Evolutionary conservation across 257 asterid genomes (phyloP), one percentile per base, ranked within the genome.

Genomic region (Solanum chmielewskii): DNA sequence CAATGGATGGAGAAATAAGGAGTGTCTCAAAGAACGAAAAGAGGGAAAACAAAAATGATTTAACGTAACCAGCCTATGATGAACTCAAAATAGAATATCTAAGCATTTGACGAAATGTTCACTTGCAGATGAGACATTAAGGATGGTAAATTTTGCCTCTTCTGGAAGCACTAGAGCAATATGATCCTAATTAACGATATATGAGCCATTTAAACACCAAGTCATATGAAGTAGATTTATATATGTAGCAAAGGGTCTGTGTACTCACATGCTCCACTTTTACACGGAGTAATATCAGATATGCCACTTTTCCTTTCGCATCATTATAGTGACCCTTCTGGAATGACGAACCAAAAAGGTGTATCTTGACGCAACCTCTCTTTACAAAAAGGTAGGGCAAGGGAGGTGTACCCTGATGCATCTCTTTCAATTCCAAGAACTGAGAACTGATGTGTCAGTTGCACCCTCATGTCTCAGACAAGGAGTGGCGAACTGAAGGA

Each of bases 271-370:
- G 88, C 86, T 90, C 82, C 88, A 88, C 96, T 93, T 87, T 85
- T 90, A 87, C 93, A 86, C 84, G 91, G 91, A 92, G 89, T 85
- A 60, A 84, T 64, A 91, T 85, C 90, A 88, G 88, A 70, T 78
- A 92, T 88, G 87, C 90, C 89, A 71, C 90, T 33, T 81, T 93
- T 90, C 80, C 68, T 95, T 45, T 96, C 82, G 95, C 99, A 96
- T 93, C 96, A 89, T 9, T 83, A 89, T 91, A 93, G 98, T 94
- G 98, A 93, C 92, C 98, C 90, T 91, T 91, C 88, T 25, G 93
- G 96, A 93, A 95, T 59, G 87, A 87, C 86, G 86, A 90, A 87
- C 85, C 89, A 86, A 75, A 90, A 86, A 86, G 90, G 89, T 87
- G 93, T 93, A 96, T 96, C 98, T 56, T 13, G 93, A 95, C 93